A percentile compares a stretch with the other conserved stretches of the same genome.
Conservation (phyloP, 345 rosid genomes). For the Populus davidiana region DNA sequence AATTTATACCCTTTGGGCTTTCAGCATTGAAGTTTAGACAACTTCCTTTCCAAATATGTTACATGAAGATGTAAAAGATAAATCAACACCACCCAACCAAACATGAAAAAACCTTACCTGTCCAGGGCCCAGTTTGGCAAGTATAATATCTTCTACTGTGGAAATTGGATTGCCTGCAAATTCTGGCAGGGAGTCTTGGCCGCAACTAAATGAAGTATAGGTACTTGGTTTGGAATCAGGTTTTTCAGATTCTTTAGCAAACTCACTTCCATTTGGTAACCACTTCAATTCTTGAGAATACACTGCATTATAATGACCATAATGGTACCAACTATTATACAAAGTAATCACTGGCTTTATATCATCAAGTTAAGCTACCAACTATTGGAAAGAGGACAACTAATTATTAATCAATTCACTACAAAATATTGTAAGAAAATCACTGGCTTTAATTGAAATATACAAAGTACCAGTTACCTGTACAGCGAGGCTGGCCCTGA, state of each 20-base stretch:
- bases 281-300: slow-evolving; percentile 67
- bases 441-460: neutral
- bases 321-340: neutral
- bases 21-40: no score
- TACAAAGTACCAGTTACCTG: slow-evolving; percentile 40
- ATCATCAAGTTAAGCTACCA: neutral
- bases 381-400: neutral
- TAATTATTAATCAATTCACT: neutral
- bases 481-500: slow-evolving; percentile 39
- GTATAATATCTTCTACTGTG: slow-evolving; percentile 46
- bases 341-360: neutral
- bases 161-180: slow-evolving; percentile 53
- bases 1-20: no score
- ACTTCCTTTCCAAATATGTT: no score
- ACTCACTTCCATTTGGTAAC: slow-evolving; percentile 84
- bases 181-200: slow-evolving; percentile 62
- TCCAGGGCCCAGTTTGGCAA: slow-evolving; percentile 81
- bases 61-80: neutral
- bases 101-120: slow-evolving; percentile 44
- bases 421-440: neutral
- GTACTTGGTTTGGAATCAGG: slow-evolving; percentile 53
- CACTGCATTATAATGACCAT: slow-evolving; percentile 44
- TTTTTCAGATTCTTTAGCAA: slow-evolving; percentile 50
- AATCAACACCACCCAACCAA: neutral
- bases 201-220: slow-evolving; percentile 61